phyloP scores from a whole-genome alignment of 2,329 filamentous ascomycete genomes.

The Malbranchea cinnamomea region DNA sequence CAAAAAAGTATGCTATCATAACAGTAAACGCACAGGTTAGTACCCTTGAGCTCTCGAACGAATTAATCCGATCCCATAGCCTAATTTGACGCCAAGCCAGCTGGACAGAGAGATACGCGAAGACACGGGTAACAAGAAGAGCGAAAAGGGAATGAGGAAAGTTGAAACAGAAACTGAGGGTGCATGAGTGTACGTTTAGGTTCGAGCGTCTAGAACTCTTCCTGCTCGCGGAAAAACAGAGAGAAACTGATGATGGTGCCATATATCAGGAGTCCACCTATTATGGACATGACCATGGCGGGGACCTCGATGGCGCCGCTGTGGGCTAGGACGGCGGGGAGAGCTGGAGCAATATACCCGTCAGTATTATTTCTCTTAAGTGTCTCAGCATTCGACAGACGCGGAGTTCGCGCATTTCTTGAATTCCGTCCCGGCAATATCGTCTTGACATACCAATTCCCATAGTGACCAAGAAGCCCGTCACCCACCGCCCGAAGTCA shows the following conservation, averaged over 20 bases:
- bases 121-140: too few relatives aligned
- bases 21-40: too few relatives aligned
- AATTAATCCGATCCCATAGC: too few relatives aligned
- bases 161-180: too few relatives aligned
- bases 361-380: too few relatives aligned
- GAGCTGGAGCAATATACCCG: constrained; percentile 49
- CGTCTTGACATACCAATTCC: constrained; percentile 69
- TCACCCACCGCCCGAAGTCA: constrained; percentile 86
- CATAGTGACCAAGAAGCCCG: constrained; percentile 93
- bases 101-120: too few relatives aligned
- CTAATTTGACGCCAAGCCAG: too few relatives aligned
- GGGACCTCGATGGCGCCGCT: constrained; percentile 65
- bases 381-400: constrained; percentile 2
- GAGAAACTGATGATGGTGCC: constrained; percentile 96
- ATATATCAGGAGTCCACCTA: constrained; percentile 88
- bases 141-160: too few relatives aligned
- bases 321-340: constrained; percentile 79
- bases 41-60: too few relatives aligned
- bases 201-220: constrained; percentile 80
- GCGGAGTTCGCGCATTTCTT: constrained; percentile 2
- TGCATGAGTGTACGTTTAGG: too few relatives aligned
- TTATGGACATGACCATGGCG: constrained; percentile 89
- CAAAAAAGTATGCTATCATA: too few relatives aligned
- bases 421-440: too few relatives aligned
- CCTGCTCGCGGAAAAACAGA: constrained; percentile 96